Percentiles rank a stretch among this genome's conserved stretches.
These are phyloP conservation scores for Apiotrichum porosum DNA, from an alignment of 1,284 basidiomycete genomes.

Conservation along the genomic window DNA sequence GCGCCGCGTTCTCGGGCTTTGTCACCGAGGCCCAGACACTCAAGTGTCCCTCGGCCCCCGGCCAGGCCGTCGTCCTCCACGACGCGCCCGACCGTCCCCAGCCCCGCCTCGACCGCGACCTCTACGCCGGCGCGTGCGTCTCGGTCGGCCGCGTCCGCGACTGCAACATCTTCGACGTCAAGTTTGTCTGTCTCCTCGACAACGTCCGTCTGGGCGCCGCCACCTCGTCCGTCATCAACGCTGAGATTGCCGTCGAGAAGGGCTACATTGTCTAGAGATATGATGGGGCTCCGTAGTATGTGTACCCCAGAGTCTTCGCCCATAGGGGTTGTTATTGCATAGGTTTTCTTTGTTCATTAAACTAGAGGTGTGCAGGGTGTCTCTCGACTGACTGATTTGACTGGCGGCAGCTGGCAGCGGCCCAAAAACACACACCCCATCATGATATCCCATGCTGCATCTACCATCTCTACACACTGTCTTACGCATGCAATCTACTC, in stretches of 20 bases:
- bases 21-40: constrained; percentile 73
- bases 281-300: too few species aligned
- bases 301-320: too few species aligned
- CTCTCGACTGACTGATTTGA: too few species aligned
- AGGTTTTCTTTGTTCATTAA: too few species aligned
- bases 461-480: too few species aligned
- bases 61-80: constrained; percentile 83
- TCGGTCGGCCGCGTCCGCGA: constrained; percentile 86
- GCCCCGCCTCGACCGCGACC: constrained; percentile 84
- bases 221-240: constrained; percentile 96
- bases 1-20: constrained; percentile 71
- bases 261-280: constrained; percentile 54
- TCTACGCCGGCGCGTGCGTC: constrained; percentile 87
- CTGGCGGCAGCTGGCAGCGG: too few species aligned
- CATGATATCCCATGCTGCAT: too few species aligned
- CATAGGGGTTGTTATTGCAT: too few species aligned
- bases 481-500: too few species aligned
- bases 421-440: too few species aligned
- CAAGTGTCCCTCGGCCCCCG: constrained; percentile 79
- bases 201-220: constrained; percentile 96
- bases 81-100: constrained; percentile 91
- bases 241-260: constrained; percentile 85
- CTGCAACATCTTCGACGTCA: constrained; percentile 88
- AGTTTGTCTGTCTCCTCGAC: constrained; percentile 90
- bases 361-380: too few species aligned